These are phyloP conservation scores for Plasmodium gonderi DNA, from an alignment of 169 alveolate species.

Conservation along the genomic window DNA sequence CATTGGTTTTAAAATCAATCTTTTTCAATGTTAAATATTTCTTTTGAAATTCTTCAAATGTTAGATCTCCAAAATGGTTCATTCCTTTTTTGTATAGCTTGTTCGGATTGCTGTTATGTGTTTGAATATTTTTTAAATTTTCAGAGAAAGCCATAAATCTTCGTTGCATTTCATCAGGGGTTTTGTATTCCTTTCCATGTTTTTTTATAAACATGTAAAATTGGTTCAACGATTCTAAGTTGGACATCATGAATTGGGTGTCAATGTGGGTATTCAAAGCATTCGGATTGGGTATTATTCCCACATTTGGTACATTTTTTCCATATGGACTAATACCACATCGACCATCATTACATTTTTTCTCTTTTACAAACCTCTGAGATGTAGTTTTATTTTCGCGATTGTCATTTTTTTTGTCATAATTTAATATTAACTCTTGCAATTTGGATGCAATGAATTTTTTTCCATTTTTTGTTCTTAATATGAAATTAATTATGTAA, in stretches of 20 bases:
- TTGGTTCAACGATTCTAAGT: conserved; percentile 39
- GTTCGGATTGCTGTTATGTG: conserved; percentile 41
- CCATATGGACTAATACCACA: not conserved
- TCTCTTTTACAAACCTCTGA: not conserved
- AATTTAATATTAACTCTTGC: not conserved
- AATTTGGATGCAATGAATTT: not conserved
- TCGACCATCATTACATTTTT: not conserved
- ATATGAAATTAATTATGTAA: not conserved
- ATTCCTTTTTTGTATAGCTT: conserved; percentile 64
- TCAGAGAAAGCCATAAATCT: conserved; percentile 54
- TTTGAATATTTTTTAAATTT: conserved; percentile 34
- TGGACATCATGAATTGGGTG: not conserved
- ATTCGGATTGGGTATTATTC: not conserved
- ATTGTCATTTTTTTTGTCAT: not conserved
- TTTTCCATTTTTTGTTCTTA: not conserved
- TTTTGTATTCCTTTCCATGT: conserved; percentile 16
- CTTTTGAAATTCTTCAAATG: conserved; percentile 69
- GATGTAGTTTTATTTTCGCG: not conserved
- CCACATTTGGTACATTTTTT: not conserved
- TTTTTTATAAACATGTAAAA: conserved; percentile 50
- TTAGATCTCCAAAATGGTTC: conserved; percentile 78
- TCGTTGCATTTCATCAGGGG: conserved; percentile 30
- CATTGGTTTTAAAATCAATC: not conserved
- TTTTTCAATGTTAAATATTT: conserved; percentile 28
- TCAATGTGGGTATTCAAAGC: not conserved